These are phyloP conservation scores for Clohesyomyces aquaticus DNA, from an alignment of 495 filamentous ascomycete species.

Conservation along the genomic window DNA sequence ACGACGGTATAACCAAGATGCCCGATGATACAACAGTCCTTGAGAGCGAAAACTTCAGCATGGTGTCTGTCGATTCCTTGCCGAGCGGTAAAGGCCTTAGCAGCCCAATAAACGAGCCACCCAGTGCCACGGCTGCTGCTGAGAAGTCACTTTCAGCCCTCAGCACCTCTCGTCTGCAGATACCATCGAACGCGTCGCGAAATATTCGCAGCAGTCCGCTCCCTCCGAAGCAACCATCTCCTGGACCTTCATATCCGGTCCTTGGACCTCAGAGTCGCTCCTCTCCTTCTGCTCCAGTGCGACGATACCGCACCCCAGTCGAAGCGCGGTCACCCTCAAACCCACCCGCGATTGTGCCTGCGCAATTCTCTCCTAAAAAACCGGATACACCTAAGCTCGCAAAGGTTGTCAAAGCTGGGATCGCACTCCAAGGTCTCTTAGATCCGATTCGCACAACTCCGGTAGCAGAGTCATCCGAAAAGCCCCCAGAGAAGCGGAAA, in stretches of 20 bases:
- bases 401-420: slow-evolving; percentile 53
- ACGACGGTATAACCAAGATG: slow-evolving; percentile 31
- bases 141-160: not conserved
- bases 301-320: slow-evolving; percentile 23
- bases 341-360: slow-evolving; percentile 32
- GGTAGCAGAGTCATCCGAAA: not conserved
- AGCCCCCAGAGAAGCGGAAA: slow-evolving; percentile 25
- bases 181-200: slow-evolving; percentile 1
- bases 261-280: not conserved
- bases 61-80: slow-evolving; percentile 47
- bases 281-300: slow-evolving; percentile 8
- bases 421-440: slow-evolving; percentile 55
- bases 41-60: slow-evolving; percentile 48
- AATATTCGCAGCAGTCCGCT: slow-evolving; percentile 12
- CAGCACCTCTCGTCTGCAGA: slow-evolving; percentile 2
- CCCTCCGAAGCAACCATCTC: not conserved
- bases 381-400: slow-evolving; percentile 48
- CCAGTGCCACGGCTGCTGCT: not conserved
- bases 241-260: not conserved
- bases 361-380: slow-evolving; percentile 16
- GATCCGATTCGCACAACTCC: slow-evolving; percentile 38
- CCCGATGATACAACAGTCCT: slow-evolving; percentile 44
- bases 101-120: slow-evolving; percentile 12
- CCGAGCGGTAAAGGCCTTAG: slow-evolving; percentile 34
- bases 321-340: slow-evolving; percentile 15